phyloP scores from a whole-genome alignment of 305 asterid genomes.

The Fraxinus angustifolia region DNA sequence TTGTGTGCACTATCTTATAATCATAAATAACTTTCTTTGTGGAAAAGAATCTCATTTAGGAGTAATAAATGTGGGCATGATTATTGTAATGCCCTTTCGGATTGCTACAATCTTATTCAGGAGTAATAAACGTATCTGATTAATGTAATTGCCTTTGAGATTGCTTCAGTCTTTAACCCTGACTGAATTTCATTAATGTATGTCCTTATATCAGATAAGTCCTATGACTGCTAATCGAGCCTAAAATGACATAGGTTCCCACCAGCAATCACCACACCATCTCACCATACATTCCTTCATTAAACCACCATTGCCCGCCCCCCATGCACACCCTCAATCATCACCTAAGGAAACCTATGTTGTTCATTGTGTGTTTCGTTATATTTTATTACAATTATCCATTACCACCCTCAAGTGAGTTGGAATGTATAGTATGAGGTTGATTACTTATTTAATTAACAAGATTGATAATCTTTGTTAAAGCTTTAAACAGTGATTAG shows the following conservation, averaged over 20 bases:
- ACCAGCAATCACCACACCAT: not conserved
- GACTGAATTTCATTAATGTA: not conserved
- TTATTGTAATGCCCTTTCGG: not conserved
- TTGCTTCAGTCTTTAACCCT: not conserved
- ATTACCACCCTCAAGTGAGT: not conserved
- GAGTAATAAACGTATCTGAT: not conserved
- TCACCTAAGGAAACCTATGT: not conserved
- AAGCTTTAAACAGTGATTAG: not conserved
- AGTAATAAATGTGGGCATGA: not conserved
- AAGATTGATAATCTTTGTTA: not conserved
- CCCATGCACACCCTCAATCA: not conserved
- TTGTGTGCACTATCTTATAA: not conserved
- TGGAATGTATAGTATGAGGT: not conserved
- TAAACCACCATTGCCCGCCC: not conserved
- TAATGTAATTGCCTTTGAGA: not conserved
- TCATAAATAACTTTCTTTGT: not conserved
- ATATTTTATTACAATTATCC: not conserved
- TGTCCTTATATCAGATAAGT: not conserved
- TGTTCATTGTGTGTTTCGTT: not conserved
- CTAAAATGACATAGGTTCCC: not conserved
- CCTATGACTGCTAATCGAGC: not conserved
- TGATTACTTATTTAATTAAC: not conserved
- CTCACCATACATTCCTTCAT: not conserved
- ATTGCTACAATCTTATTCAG: not conserved
- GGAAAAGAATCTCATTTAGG: not conserved